Conservation (phyloP, 345 rosid species). For the Diplotaxis tenuifolia region DNA sequence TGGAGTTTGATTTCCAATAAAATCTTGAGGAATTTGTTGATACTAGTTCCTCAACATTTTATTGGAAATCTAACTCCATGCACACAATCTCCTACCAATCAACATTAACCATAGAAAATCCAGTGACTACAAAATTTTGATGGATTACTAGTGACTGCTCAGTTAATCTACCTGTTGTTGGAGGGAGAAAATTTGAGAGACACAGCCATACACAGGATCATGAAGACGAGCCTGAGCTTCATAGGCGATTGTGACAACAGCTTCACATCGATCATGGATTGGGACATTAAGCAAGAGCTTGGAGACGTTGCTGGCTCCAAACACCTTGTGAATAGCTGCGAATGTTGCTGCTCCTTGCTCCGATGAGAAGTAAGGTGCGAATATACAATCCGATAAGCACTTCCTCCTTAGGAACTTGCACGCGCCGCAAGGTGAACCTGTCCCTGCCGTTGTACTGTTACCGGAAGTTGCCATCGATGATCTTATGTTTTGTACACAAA, state of each 20-base stretch:
- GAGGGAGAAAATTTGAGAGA: constrained; percentile 58
- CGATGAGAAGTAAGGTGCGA: constrained; percentile 54
- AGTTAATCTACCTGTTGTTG: constrained; percentile 54
- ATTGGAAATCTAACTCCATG: constrained; percentile 1
- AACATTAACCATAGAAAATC: not conserved
- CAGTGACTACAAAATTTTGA: not conserved
- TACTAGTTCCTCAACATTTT: not conserved
- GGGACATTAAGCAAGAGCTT: constrained; percentile 57
- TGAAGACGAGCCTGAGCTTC: constrained; percentile 66
- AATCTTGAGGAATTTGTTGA: no score
- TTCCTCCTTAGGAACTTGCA: constrained; percentile 64
- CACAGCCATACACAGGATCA: constrained; percentile 68
- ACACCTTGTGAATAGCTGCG: constrained; percentile 64
- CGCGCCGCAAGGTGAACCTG: constrained; percentile 64
- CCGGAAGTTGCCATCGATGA: constrained; percentile 37
- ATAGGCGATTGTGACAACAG: constrained; percentile 58
- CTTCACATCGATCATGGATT: constrained; percentile 54
- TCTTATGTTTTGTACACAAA: not conserved
- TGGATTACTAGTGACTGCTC: not conserved
- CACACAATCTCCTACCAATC: not conserved
- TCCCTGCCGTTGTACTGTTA: constrained; percentile 38
- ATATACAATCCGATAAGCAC: constrained; percentile 54
- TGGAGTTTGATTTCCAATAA: no score
- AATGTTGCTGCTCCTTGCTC: constrained; percentile 59
- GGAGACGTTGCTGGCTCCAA: constrained; percentile 66